Evolutionary conservation across 805 yeast genomes (phyloP).

Genomic region (Zygotorulaspora chibaensis): DNA sequence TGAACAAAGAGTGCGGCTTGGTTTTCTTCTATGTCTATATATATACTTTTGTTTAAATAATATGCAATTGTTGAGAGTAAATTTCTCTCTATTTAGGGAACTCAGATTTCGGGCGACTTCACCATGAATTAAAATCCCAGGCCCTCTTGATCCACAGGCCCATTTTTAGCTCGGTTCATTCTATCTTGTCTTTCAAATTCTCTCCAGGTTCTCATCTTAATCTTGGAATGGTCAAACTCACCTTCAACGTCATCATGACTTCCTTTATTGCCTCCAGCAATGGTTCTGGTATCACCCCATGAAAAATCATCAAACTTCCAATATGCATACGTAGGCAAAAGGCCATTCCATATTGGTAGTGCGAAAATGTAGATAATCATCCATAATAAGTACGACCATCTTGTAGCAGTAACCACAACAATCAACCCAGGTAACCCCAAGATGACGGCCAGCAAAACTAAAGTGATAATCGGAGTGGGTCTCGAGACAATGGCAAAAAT

Average conservation of each 20-base stretch:
- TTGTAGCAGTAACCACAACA: constrained; percentile 75
- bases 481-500: constrained; percentile 61
- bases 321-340: constrained; percentile 78
- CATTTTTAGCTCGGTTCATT: constrained; percentile 4
- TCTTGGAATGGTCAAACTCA: constrained; percentile 84
- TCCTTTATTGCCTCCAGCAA: constrained; percentile 57
- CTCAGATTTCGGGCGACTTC: not conserved
- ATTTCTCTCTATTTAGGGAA: not conserved
- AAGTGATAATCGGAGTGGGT: constrained; percentile 76
- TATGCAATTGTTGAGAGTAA: not conserved
- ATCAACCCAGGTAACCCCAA: constrained; percentile 83
- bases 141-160: not conserved
- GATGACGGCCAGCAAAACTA: constrained; percentile 69
- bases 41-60: not conserved
- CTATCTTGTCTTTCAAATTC: constrained; percentile 40
- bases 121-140: not conserved
- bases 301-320: constrained; percentile 96
- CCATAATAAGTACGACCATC: constrained; percentile 69
- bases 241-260: constrained; percentile 52
- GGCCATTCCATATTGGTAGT: constrained; percentile 91
- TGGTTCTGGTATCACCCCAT: constrained; percentile 94
- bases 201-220: constrained; percentile 90
- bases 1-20: too few species aligned
- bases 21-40: not conserved
- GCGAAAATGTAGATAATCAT: constrained; percentile 73